Evolutionary conservation across 2,329 filamentous ascomycete species (phyloP).

Genomic region (Aspergillus jensenii): DNA sequence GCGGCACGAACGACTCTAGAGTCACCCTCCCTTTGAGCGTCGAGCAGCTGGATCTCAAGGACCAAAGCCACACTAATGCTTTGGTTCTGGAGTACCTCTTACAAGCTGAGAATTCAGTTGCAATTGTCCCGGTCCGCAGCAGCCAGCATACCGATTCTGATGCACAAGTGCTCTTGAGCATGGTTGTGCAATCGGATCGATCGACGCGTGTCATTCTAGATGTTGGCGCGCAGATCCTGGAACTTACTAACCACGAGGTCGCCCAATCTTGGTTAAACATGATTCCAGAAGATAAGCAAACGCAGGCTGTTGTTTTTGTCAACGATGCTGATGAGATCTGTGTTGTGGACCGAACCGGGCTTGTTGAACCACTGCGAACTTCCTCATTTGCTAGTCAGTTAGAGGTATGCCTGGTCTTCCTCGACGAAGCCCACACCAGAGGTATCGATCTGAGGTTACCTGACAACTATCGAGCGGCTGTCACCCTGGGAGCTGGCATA

Average conservation of each 20-base stretch:
- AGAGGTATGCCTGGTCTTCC: constrained; percentile 62
- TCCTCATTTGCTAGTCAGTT: constrained; percentile 61
- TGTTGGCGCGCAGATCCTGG: constrained; percentile 71
- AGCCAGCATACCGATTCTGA: constrained; percentile 8
- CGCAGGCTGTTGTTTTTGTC: constrained; percentile 58
- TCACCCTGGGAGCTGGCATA: constrained; percentile 64
- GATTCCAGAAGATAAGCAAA: constrained; percentile 14
- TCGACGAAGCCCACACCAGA: constrained; percentile 65
- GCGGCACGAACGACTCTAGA: constrained; percentile 65
- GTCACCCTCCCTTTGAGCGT: constrained; percentile 60
- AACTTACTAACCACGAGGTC: constrained; percentile 59
- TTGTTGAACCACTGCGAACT: constrained; percentile 44
- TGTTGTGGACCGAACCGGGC: constrained; percentile 30
- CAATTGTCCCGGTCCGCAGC: constrained; percentile 13
- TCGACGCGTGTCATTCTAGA: constrained; percentile 64
- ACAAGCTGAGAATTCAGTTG: constrained; percentile 48
- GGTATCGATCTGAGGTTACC: constrained; percentile 69
- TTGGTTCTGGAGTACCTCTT: constrained; percentile 63
- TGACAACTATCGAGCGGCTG: constrained; percentile 57
- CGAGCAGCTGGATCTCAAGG: constrained; percentile 54
- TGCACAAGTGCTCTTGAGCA: constrained; percentile 39
- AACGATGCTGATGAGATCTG: constrained; percentile 31
- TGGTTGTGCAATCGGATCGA: constrained; percentile 42
- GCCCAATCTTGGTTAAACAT: constrained; percentile 55
- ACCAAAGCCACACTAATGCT: constrained; percentile 66